Percentiles rank a stretch among this genome's conserved stretches.
These are phyloP conservation scores for Blastobotrys peoriensis DNA, from an alignment of 805 yeast genomes.

Conservation along the genomic window DNA sequence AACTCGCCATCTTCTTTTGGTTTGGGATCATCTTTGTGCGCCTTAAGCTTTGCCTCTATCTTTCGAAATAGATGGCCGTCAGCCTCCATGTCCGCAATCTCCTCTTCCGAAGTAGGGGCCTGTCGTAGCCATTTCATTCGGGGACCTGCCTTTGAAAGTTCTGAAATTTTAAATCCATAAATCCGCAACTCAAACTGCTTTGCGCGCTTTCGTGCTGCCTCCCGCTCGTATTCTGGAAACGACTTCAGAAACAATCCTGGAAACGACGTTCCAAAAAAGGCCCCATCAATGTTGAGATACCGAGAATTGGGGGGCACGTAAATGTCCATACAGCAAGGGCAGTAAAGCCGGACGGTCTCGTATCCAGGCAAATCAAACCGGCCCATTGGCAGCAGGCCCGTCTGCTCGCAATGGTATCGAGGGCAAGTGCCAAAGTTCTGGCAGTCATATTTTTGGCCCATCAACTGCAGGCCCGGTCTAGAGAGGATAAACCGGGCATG, in stretches of 20 bases:
- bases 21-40: background rate
- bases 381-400: conserved; percentile 88
- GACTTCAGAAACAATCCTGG: conserved; percentile 87
- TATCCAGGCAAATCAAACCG: conserved; percentile 84
- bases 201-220: conserved; percentile 51
- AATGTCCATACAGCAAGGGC: conserved; percentile 91
- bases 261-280: conserved; percentile 93
- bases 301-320: conserved; percentile 85
- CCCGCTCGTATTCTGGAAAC: conserved; percentile 84
- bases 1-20: background rate
- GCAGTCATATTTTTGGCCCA: conserved; percentile 86
- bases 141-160: conserved; percentile 74
- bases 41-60: background rate
- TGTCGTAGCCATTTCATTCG: conserved; percentile 93
- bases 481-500: conserved; percentile 89
- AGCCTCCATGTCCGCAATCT: conserved; percentile 45
- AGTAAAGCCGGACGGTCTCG: conserved; percentile 85
- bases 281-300: conserved; percentile 87
- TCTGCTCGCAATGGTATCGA: conserved; percentile 80
- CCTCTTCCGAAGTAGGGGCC: conserved; percentile 58
- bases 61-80: background rate
- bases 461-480: conserved; percentile 77
- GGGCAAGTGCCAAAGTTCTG: conserved; percentile 91
- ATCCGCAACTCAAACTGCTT: conserved; percentile 56
- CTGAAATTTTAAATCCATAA: conserved; percentile 82